Evolutionary conservation across 2,329 filamentous ascomycete species (phyloP).

Genomic region (Fusarium ambrosium): DNA sequence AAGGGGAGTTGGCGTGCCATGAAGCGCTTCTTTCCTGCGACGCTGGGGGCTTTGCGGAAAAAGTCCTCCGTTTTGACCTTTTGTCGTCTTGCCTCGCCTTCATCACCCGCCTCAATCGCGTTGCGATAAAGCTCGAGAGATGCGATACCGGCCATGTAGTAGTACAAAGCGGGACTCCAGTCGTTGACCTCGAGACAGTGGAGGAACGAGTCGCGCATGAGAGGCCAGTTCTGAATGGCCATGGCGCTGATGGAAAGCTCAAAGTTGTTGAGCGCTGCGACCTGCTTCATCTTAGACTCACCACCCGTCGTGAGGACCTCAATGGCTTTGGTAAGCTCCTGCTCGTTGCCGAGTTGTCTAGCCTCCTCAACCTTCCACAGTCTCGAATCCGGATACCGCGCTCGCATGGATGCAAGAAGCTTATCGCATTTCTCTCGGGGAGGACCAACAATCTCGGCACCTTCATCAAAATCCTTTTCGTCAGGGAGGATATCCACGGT

Average conservation of each 20-base stretch:
- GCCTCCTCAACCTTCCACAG: slow-evolving; percentile 93
- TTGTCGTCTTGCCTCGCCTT: slow-evolving; percentile 65
- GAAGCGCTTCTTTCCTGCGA: slow-evolving; percentile 88
- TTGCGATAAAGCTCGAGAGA: slow-evolving; percentile 87
- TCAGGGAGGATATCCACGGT: slow-evolving; percentile 89
- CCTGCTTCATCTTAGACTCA: slow-evolving; percentile 85
- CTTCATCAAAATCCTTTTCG: slow-evolving; percentile 63
- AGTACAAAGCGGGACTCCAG: slow-evolving; percentile 92
- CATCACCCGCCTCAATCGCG: slow-evolving; percentile 54
- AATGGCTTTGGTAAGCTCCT: slow-evolving; percentile 76
- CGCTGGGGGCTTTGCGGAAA: slow-evolving; percentile 77
- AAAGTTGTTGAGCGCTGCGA: slow-evolving; percentile 87
- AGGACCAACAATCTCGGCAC: slow-evolving; percentile 76
- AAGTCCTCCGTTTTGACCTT: slow-evolving; percentile 77
- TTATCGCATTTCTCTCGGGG: slow-evolving; percentile 76
- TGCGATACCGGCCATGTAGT: slow-evolving; percentile 85
- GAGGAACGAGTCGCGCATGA: slow-evolving; percentile 81
- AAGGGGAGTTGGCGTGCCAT: slow-evolving; percentile 92
- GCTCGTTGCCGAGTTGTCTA: slow-evolving; percentile 77
- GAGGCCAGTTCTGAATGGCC: slow-evolving; percentile 81
- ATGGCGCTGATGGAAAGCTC: slow-evolving; percentile 84
- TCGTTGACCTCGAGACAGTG: slow-evolving; percentile 84
- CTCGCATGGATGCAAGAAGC: slow-evolving; percentile 80
- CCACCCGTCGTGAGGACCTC: slow-evolving; percentile 71
- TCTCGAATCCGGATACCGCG: slow-evolving; percentile 82